phyloP scores from a whole-genome alignment of 1,284 basidiomycete species.

The Exobasidium cylindrosporum region DNA sequence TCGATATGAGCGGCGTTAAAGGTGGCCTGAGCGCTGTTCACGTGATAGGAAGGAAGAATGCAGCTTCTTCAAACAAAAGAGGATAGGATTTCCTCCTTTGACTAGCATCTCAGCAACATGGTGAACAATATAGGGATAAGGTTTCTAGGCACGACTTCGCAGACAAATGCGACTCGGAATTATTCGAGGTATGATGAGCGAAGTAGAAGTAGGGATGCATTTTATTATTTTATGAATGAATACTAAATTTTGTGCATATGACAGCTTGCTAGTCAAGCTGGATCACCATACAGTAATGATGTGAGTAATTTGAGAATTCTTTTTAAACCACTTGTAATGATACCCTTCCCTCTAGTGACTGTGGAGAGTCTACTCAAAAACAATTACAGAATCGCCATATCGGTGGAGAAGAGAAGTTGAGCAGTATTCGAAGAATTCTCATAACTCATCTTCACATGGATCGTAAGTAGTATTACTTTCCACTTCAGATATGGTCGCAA shows the following conservation, averaged over 20 bases:
- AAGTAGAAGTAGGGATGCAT: constrained; percentile 23
- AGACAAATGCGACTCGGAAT: constrained; percentile 45
- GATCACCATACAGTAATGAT: constrained; percentile 45
- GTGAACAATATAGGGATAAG: constrained; percentile 29
- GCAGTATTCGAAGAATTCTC: constrained; percentile 45
- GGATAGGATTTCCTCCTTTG: too few species aligned
- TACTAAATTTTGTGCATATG: too few species aligned
- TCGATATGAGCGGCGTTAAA: neutral
- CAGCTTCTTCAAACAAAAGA: too few species aligned
- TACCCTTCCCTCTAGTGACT: too few species aligned
- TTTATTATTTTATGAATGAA: neutral
- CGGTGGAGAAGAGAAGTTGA: constrained; percentile 39
- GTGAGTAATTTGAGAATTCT: constrained; percentile 17
- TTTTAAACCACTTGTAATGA: constrained; percentile 8
- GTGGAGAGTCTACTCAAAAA: constrained; percentile 51
- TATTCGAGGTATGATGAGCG: too few species aligned
- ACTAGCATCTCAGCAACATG: too few species aligned
- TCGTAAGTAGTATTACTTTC: too few species aligned
- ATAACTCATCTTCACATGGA: constrained; percentile 52
- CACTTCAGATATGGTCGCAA: too few species aligned
- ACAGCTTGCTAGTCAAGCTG: constrained; percentile 42
- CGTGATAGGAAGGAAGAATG: neutral
- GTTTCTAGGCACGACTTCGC: constrained; percentile 51
- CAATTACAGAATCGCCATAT: constrained; percentile 38
- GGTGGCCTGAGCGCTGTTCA: constrained; percentile 2